Conservation (phyloP, 140 eudicot species). For the Ambrosia hybrid region DNA sequence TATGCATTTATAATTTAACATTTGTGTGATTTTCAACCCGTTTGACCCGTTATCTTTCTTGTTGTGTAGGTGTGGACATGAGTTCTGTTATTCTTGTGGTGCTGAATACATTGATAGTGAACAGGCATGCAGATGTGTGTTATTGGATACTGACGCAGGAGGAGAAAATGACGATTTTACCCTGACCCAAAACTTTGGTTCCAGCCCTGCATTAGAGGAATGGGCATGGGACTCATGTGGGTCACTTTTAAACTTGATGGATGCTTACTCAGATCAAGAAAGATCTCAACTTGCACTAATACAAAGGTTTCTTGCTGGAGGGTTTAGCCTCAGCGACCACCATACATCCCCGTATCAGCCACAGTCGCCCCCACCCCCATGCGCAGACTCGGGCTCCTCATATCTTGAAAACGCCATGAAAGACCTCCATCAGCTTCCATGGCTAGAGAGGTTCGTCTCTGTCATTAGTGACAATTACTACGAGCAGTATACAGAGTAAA, state of each 20-base stretch:
- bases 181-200: slow-evolving; percentile 34
- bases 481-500: slow-evolving; percentile 71
- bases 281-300: slow-evolving; percentile 89
- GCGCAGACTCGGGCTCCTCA: slow-evolving; percentile 53
- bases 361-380: slow-evolving; percentile 67
- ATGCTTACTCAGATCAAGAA: slow-evolving; percentile 92
- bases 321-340: slow-evolving; percentile 69
- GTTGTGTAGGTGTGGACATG: slow-evolving; percentile 76
- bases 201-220: slow-evolving; percentile 50
- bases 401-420: slow-evolving; percentile 81
- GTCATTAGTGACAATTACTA: slow-evolving; percentile 83
- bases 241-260: slow-evolving; percentile 64
- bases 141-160: slow-evolving; percentile 46
- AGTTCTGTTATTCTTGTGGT: slow-evolving; percentile 94
- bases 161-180: slow-evolving; percentile 35
- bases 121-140: slow-evolving; percentile 67
- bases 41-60: background rate
- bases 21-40: background rate
- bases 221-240: slow-evolving; percentile 97
- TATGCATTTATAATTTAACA: background rate
- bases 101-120: slow-evolving; percentile 53
- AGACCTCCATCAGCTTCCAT: slow-evolving; percentile 94
- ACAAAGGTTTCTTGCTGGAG: slow-evolving; percentile 88
- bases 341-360: slow-evolving; percentile 32
- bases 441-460: slow-evolving; percentile 94